phyloP scores from a whole-genome alignment of 1,139 yeast species.

The Chernovozyma aurita region DNA sequence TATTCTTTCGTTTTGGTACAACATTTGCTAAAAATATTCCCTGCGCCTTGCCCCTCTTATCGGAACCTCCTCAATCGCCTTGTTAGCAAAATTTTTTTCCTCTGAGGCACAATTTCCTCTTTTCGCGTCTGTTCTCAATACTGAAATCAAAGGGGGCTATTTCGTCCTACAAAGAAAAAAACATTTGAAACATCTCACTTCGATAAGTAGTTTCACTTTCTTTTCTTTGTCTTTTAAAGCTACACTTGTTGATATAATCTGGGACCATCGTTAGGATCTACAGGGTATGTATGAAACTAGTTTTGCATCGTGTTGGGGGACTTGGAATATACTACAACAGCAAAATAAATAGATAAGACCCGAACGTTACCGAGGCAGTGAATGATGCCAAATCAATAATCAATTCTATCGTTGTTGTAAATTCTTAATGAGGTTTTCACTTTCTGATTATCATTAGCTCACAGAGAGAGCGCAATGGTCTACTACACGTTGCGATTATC shows the following conservation, averaged over 20 bases:
- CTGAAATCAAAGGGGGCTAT: constrained; percentile 1
- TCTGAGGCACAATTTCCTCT: not conserved
- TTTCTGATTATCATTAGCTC: too few relatives aligned
- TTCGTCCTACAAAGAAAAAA: not conserved
- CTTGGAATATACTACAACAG: too few relatives aligned
- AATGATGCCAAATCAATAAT: too few relatives aligned
- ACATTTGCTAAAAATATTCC: not conserved
- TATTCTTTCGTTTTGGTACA: too few relatives aligned
- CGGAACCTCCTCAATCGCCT: constrained; percentile 3
- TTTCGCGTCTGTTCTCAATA: constrained; percentile 1
- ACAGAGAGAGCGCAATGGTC: too few relatives aligned
- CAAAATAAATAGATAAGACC: too few relatives aligned
- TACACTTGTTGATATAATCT: constrained; percentile 5
- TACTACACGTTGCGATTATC: too few relatives aligned
- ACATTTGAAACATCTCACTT: not conserved
- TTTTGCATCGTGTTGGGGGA: too few relatives aligned
- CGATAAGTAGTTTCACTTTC: not conserved
- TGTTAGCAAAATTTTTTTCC: not conserved
- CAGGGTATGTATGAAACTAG: constrained; percentile 3
- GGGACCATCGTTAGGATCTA: not conserved
- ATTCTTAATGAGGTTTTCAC: too few relatives aligned
- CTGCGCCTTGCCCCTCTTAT: constrained; percentile 1
- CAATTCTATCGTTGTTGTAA: too few relatives aligned
- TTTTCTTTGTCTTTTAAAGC: constrained; percentile 4
- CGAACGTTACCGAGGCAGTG: too few relatives aligned